Evolutionary conservation across 2,329 filamentous ascomycete genomes (phyloP).

Genomic region (Corinectria fuckeliana): DNA sequence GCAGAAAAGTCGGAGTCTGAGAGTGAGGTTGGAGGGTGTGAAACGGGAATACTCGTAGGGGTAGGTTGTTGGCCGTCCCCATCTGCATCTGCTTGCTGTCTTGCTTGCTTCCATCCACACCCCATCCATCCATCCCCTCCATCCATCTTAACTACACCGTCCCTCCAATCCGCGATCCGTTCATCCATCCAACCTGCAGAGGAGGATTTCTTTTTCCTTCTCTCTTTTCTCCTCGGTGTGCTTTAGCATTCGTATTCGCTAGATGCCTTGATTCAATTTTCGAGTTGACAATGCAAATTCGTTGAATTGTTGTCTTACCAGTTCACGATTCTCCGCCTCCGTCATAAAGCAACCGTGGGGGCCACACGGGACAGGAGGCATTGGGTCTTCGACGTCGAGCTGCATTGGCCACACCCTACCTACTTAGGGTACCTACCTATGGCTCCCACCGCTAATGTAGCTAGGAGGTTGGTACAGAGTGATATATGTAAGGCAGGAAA

Average conservation of each 20-base stretch:
- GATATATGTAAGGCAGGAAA: background rate
- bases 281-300: background rate
- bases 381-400: constrained; percentile 2
- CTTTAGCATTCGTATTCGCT: constrained; percentile 2
- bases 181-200: background rate
- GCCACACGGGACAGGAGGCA: constrained; percentile 4
- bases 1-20: background rate
- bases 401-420: constrained; percentile 39
- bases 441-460: no score
- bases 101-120: background rate
- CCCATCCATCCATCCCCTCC: background rate
- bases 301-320: background rate
- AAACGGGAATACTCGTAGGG: constrained; percentile 6
- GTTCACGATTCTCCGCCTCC: background rate
- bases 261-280: background rate
- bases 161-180: constrained; percentile 8
- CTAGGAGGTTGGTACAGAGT: background rate
- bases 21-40: constrained; percentile 2
- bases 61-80: background rate
- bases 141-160: background rate
- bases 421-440: no score
- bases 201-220: background rate
- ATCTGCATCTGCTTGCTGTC: background rate
- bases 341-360: constrained; percentile 1
- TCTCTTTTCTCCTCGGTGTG: background rate